Evolutionary conservation across 202 grass and related monocot genomes (phyloP).

Genomic region (Brachypodium distachyon): DNA sequence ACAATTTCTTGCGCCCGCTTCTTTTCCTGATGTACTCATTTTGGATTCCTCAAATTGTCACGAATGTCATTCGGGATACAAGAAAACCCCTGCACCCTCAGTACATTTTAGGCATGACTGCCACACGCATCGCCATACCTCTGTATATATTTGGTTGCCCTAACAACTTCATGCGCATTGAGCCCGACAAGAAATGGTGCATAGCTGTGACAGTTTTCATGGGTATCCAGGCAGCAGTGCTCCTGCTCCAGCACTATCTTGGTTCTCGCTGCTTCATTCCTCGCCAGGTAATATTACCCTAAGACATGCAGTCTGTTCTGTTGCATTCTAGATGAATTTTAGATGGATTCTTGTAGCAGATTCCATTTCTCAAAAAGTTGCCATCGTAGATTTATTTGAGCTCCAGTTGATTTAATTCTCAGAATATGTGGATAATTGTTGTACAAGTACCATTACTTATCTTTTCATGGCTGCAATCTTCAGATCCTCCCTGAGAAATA

Average conservation of each 20-base stretch:
- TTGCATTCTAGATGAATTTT: background rate
- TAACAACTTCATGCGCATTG: constrained; percentile 86
- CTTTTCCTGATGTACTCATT: constrained; percentile 88
- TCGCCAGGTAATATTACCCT: constrained; percentile 50
- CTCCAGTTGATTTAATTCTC: background rate
- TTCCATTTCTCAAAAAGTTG: background rate
- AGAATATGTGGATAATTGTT: background rate
- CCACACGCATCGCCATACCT: constrained; percentile 75
- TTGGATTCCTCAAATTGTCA: constrained; percentile 94
- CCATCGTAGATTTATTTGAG: background rate
- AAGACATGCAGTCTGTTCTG: background rate
- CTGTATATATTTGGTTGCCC: constrained; percentile 97
- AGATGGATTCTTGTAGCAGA: background rate
- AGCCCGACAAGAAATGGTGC: constrained; percentile 77
- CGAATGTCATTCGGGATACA: constrained; percentile 85
- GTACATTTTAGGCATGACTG: constrained; percentile 90
- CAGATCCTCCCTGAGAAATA: constrained; percentile 99
- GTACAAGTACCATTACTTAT: background rate
- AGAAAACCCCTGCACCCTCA: constrained; percentile 95
- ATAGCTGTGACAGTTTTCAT: constrained; percentile 70
- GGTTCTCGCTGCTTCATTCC: constrained; percentile 99
- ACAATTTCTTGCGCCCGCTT: constrained; percentile 70
- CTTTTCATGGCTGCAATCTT: background rate
- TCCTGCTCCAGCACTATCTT: constrained; percentile 91
- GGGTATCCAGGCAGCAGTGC: constrained; percentile 59